phyloP scores from a whole-genome alignment of 129 eudicot species.

The Silybum marianum region DNA sequence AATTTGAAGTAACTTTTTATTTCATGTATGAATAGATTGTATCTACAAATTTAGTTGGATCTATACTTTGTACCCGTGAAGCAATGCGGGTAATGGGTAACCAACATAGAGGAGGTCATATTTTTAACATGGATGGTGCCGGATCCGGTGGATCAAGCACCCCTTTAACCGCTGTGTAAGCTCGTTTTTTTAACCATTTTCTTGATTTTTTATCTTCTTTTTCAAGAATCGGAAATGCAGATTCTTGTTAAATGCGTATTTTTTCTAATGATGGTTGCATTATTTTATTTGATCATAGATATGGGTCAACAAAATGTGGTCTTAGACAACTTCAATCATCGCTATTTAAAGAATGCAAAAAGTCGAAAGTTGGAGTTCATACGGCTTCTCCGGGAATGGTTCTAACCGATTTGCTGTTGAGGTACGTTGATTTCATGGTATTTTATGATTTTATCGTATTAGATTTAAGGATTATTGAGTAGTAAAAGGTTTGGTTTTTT shows the following conservation, averaged over 20 bases:
- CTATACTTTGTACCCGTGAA: conserved; percentile 95
- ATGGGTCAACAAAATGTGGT: conserved; percentile 95
- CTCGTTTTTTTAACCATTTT: background rate
- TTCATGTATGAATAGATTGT: conserved; percentile 60
- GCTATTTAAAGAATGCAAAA: conserved; percentile 66
- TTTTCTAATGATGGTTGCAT: conserved; percentile 14
- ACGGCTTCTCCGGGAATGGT: conserved; percentile 99
- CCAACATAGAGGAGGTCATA: conserved; percentile 74
- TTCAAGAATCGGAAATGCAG: background rate
- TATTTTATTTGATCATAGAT: conserved; percentile 41
- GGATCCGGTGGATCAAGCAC: conserved; percentile 99
- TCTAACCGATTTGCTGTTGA: conserved; percentile 81
- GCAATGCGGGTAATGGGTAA: conserved; percentile 70
- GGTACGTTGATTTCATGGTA: conserved; percentile 39
- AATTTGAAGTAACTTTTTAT: background rate
- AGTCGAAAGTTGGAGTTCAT: conserved; percentile 81
- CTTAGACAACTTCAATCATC: conserved; percentile 95
- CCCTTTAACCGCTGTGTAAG: conserved; percentile 98
- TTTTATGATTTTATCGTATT: no score
- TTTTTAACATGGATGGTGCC: conserved; percentile 95
- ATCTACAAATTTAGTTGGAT: conserved; percentile 92
- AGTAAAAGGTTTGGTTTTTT: background rate
- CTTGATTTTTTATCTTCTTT: background rate
- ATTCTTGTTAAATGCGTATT: background rate
- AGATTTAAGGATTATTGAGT: no score